phyloP scores from a whole-genome alignment of 2,329 filamentous ascomycete genomes.

The Sarocladium brachiariae region DNA sequence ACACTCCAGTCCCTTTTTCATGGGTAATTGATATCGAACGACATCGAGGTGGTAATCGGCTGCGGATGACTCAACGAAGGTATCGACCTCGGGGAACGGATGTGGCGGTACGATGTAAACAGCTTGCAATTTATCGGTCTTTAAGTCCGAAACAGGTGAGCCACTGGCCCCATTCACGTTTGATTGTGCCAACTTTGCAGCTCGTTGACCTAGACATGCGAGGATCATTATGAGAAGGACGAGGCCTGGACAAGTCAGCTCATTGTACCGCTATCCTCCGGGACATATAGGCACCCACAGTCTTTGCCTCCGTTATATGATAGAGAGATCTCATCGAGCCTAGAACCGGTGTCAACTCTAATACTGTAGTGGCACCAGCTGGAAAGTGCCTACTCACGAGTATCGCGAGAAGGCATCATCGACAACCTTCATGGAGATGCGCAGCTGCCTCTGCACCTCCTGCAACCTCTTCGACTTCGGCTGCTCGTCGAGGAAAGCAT shows the following conservation, averaged over 20 bases:
- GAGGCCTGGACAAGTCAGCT: conserved; percentile 35
- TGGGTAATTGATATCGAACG: conserved; percentile 66
- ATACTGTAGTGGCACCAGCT: not conserved
- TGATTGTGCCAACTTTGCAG: conserved; percentile 14
- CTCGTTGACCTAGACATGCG: conserved; percentile 43
- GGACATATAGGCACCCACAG: conserved; percentile 41
- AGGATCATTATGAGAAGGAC: conserved; percentile 86
- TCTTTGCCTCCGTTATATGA: conserved; percentile 99
- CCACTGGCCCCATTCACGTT: conserved; percentile 11
- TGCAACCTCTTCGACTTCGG: conserved; percentile 49
- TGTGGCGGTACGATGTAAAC: conserved; percentile 84
- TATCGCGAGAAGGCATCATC: conserved; percentile 70
- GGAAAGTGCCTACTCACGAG: conserved; percentile 43
- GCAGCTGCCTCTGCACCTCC: conserved; percentile 67
- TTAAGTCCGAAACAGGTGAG: conserved; percentile 13
- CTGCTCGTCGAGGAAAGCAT: conserved; percentile 57
- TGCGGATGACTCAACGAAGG: conserved; percentile 67
- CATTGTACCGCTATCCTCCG: not conserved
- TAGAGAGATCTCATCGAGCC: conserved; percentile 71
- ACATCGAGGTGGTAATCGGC: conserved; percentile 68
- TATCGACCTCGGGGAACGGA: conserved; percentile 80
- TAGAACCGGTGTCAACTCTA: conserved; percentile 28
- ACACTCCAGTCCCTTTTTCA: conserved; percentile 72
- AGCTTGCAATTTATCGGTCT: conserved; percentile 55
- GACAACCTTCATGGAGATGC: conserved; percentile 65